Base-by-base conservation (phyloP, 768 basidiomycete genomes). In the Hirschioporus abietinus region DNA sequence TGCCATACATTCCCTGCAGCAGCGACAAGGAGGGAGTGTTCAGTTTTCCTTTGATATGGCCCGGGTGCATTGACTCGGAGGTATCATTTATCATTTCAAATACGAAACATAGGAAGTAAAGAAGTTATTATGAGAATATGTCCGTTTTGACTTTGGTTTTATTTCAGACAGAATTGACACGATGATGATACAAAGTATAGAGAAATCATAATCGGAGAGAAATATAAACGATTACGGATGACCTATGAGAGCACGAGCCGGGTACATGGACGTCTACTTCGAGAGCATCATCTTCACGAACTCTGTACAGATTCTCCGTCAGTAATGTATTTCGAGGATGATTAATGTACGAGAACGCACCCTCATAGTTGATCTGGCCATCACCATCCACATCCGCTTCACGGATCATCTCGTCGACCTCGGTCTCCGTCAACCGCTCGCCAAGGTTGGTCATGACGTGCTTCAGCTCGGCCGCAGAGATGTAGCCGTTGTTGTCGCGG, bases 341-440 rank as follows among this genome's bases (percentile, higher is more conserved):
- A 64, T 23, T 30, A 68, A 24, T 70, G 59, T 18, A 2, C 35
- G 23, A 24, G 8, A 70, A 73, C 84, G 66, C 67, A 89, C 90
- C 90, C 1, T 91, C 88, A 74, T 92, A 94, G 78, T 92, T 90
- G 79, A 93, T 92, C 79, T 93, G 92, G n/a, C 93, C 93, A 76
- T 95, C 93, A 64, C 95, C 95, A 74, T 97, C 93, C 63, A 93
- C 84, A 75, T 97, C 95, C 66, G 95, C 95, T 79, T 97, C 95
- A 65, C 94, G 88, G 75, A 97, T 97, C 95, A 97, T 96, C 82
- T 96, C 95, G 68, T 93, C 91, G 69, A 96, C 93, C 78, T 96
- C 95, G 8, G 74, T 82, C 70, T 95, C 93, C 15, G 91, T 84
- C 66, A 95, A 81, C 77, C 94, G 95, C 83, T 96, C 94, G 66